phyloP scores from a whole-genome alignment of 2,329 filamentous ascomycete species.

The Colletotrichum viniferum region DNA sequence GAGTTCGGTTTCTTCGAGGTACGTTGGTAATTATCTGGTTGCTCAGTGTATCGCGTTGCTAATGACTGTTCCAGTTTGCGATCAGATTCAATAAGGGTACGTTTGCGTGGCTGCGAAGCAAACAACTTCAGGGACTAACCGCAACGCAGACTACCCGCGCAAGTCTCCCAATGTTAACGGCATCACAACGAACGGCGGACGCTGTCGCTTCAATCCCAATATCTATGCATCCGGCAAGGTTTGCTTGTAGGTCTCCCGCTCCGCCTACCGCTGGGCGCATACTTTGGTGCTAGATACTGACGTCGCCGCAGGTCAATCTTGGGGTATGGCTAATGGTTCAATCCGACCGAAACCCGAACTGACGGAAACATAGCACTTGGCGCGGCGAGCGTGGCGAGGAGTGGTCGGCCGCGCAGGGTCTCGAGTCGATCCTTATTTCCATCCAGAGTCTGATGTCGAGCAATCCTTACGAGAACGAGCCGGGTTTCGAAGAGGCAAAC shows the following conservation, averaged over 20 bases:
- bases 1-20: constrained; percentile 98
- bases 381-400: constrained; percentile 87
- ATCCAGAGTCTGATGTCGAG: constrained; percentile 95
- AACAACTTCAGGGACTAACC: background rate
- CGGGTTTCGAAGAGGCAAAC: constrained; percentile 83
- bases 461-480: constrained; percentile 96
- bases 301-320: constrained; percentile 73
- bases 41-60: constrained; percentile 23
- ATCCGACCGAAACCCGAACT: constrained; percentile 3
- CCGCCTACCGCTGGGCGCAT: background rate
- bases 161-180: constrained; percentile 67
- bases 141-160: constrained; percentile 76
- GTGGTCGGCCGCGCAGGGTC: constrained; percentile 94
- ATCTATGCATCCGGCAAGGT: constrained; percentile 93
- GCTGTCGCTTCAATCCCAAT: constrained; percentile 93
- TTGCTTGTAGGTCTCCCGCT: constrained; percentile 71
- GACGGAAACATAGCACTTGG: constrained; percentile 75
- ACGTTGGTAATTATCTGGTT: constrained; percentile 26
- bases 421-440: constrained; percentile 92
- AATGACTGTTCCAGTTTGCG: constrained; percentile 60
- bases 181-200: constrained; percentile 86
- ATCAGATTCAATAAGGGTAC: constrained; percentile 78
- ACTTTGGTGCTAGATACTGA: background rate
- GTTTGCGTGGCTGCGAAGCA: background rate
- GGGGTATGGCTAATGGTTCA: constrained; percentile 59